Evolutionary conservation across 805 yeast genomes (phyloP), one percentile per base, ranked within the genome.

Genomic region (Metschnikowia corniflorae): DNA sequence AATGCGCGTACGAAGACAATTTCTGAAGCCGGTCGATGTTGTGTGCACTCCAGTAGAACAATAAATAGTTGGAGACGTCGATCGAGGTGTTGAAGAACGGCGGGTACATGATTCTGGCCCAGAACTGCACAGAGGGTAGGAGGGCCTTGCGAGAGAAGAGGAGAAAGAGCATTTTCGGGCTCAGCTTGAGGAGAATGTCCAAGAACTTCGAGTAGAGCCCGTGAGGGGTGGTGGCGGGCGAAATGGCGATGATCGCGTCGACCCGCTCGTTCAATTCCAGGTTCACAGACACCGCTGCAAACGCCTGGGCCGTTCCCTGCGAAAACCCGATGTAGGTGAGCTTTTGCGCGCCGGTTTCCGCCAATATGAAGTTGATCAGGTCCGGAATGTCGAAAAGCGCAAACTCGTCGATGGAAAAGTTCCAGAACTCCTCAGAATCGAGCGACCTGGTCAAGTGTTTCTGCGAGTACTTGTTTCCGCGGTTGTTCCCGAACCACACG

Each of bases 181-280:
- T 79, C 1, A 93, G 74, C 47, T 82, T 76, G 43, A 86, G 76
- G 31, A 91, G 65, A 0, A 84, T 71, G 53, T 86, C 91, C 15
- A 86, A 80, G 28, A 91, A 64, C 51, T 80, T 76, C 44, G 89
- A 85, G 44, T 80, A 78, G 26, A 89, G 67, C 2, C 95, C 93
- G 29, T 79, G 82, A 0, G 97, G 97, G 0, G 95, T 82, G 73
- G 91, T 82, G 1, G 97, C 97, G 0, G 97, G 97, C 0, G 96
- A 86, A 29, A 89, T 74, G 2, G 95, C 96, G 39, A 89, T 77
- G 44, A 89, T 82, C 34, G 57, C 51, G 23, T 71, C 72, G 31
- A 75, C 63, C 39, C 71, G 70, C 58, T 58, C 48, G 57, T 85
- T 86, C 39, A 89, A 66, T 2, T 70, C 68, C 6, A 82, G 79